Conservation (phyloP, 805 yeast species). For the Cyberlindnera xylosilytica region DNA sequence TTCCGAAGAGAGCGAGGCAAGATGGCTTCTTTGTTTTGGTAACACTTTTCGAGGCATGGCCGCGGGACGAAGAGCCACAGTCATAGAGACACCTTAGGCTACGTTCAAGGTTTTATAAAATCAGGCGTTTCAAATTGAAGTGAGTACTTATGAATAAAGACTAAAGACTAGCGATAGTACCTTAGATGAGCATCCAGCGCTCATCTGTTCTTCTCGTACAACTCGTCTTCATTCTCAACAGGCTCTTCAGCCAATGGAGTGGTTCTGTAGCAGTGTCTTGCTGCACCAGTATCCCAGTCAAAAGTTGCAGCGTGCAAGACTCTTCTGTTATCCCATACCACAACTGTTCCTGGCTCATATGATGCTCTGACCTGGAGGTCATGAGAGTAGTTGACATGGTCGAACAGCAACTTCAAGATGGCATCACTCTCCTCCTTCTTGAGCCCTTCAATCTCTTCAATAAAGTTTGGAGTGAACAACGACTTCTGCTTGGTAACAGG, state of each 20-base stretch:
- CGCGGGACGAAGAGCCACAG: no score
- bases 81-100: no score
- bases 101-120: no score
- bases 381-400: constrained; percentile 48
- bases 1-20: no score
- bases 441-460: constrained; percentile 66
- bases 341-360: constrained; percentile 71
- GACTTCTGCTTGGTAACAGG: constrained; percentile 67
- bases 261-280: constrained; percentile 71
- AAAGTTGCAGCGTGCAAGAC: constrained; percentile 65
- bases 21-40: no score
- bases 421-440: constrained; percentile 68
- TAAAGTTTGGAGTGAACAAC: constrained; percentile 57
- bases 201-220: constrained; percentile 25
- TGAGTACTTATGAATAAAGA: no score
- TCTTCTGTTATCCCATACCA: constrained; percentile 77
- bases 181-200: no score
- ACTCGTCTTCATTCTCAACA: constrained; percentile 42
- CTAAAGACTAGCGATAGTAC: no score
- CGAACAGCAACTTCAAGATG: constrained; percentile 53
- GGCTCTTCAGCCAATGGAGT: constrained; percentile 77
- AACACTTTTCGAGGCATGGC: no score
- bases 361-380: constrained; percentile 68
- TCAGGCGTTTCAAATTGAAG: background rate
- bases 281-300: constrained; percentile 66